Evolutionary conservation across 1,284 basidiomycete species (phyloP).

Genomic region (Anthracocystis setariae): DNA sequence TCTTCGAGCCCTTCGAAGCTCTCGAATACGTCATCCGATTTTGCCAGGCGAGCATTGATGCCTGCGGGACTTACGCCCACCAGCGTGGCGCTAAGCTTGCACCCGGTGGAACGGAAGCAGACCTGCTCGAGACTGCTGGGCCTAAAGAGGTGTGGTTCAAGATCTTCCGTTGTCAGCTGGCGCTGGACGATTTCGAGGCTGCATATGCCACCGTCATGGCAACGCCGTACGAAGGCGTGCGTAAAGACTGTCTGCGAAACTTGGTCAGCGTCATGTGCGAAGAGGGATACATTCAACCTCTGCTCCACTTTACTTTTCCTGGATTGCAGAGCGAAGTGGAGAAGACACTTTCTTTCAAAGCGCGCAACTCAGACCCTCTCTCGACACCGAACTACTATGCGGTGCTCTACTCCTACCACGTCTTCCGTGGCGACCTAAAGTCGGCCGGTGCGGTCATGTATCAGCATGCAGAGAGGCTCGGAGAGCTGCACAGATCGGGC

Average conservation of each 20-base stretch:
- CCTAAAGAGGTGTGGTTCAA: slow-evolving; percentile 53
- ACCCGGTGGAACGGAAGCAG: slow-evolving; percentile 10
- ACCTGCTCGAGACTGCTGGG: slow-evolving; percentile 1
- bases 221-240: slow-evolving; percentile 73
- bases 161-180: slow-evolving; percentile 59
- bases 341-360: slow-evolving; percentile 88
- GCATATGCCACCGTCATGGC: slow-evolving; percentile 57
- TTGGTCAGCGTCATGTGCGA: slow-evolving; percentile 96
- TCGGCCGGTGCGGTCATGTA: slow-evolving; percentile 79
- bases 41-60: slow-evolving; percentile 49
- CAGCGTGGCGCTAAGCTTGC: slow-evolving; percentile 4
- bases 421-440: slow-evolving; percentile 65
- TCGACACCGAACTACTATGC: slow-evolving; percentile 86
- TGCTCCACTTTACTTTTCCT: slow-evolving; percentile 86
- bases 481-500: slow-evolving; percentile 68
- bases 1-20: slow-evolving; percentile 51
- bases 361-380: slow-evolving; percentile 89
- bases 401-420: slow-evolving; percentile 86
- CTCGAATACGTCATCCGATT: slow-evolving; percentile 40
- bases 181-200: slow-evolving; percentile 51
- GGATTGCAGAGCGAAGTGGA: slow-evolving; percentile 89
- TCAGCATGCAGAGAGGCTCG: slow-evolving; percentile 84
- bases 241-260: slow-evolving; percentile 94
- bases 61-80: slow-evolving; percentile 38
- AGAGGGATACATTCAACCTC: slow-evolving; percentile 79